Base-by-base conservation (phyloP, 805 yeast species). In the Suhomyces vadensis region DNA sequence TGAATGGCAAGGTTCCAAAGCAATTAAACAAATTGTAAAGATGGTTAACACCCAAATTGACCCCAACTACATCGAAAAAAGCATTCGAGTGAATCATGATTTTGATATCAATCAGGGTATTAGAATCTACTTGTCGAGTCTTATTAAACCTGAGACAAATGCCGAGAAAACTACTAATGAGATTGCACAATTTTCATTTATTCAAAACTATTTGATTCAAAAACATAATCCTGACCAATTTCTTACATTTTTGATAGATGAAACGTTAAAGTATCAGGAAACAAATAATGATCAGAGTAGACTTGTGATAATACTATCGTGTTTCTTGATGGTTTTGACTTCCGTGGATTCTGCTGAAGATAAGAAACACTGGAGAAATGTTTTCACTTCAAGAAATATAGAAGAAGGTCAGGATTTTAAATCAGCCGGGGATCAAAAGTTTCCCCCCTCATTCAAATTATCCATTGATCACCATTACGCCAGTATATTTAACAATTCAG, bases 401-500 rank as follows among this genome's bases (percentile, higher is more conserved):
- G 39, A 22, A 13, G 25, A n/a, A 8, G 21, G 4, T 11, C 19
- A 23, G 16, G 33, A 22, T 16, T 17, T 4, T 14, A 24, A 20
- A 6, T 51, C 51, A n/a, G 35, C 21, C 2, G 27, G 31, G 26
- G 16, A 7, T 29, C 11, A 10, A 29, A 10, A 5, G 20, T 6
- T 3, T 29, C 16, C 33, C 5, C 14, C 14, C 16, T 29, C 33
- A 16, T 64, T 61, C 48, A 41, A 21, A 6, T 35, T 48, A 10
- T 37, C 53, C 9, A 52, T 62, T 45, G 67, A 62, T 31, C 44
- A 36, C 21, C 67, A 65, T 43, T 65, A 55, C 39, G 58, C 64
- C 5, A 60, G 60, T 42, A 60, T 61, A 20, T 60, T 65, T 39
- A 55, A 55, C 33, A 55, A 54, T 38, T 21, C 36, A 5, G 50